Evolutionary conservation across 73 alveolate species (phyloP).

Genomic region (Tetrahymena thermophila): DNA sequence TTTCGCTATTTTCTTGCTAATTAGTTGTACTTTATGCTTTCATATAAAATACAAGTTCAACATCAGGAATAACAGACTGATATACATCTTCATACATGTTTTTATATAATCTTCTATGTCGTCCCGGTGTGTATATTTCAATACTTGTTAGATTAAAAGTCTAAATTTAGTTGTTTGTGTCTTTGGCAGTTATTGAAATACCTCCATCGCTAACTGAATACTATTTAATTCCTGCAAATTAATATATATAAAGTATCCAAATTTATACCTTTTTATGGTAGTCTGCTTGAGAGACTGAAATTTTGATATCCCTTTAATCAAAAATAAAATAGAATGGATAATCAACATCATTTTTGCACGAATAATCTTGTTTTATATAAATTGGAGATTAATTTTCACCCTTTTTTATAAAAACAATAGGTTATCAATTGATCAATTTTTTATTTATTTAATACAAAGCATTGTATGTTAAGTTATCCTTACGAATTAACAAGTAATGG

Average conservation of each 20-base stretch:
- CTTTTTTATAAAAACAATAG: neutral
- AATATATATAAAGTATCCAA: neutral
- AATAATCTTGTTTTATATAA: neutral
- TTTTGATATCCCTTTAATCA: neutral
- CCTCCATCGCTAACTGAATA: neutral
- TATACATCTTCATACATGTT: neutral
- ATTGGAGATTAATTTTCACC: neutral
- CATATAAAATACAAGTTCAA: neutral
- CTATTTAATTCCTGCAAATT: neutral
- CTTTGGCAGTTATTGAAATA: neutral
- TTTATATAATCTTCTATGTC: neutral
- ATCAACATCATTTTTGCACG: neutral
- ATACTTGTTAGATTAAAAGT: neutral
- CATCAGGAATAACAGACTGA: neutral
- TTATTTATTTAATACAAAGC: neutral
- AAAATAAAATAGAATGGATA: neutral
- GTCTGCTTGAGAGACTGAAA: neutral
- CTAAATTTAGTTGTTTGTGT: neutral
- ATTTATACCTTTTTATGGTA: neutral
- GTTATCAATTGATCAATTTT: neutral
- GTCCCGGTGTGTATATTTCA: neutral
- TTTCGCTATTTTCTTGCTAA: neutral
- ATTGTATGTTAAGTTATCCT: neutral
- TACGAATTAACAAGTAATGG: neutral
- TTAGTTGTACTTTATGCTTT: neutral